Evolutionary conservation across 768 basidiomycete species (phyloP), one percentile per base, ranked within the genome.

Genomic region (Filobasidium wieringae): DNA sequence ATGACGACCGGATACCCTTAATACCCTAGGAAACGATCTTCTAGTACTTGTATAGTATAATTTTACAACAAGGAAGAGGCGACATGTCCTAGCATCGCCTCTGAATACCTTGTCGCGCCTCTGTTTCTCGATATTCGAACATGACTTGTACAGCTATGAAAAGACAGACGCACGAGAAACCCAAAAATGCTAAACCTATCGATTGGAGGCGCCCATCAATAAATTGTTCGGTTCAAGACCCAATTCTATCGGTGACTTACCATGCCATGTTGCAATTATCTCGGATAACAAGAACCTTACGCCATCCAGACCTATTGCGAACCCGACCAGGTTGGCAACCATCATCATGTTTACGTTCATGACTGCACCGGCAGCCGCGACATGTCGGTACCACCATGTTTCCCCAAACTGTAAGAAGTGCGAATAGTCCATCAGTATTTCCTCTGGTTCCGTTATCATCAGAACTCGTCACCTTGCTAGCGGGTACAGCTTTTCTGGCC

Each of bases 81-180:
- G n/a, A n/a, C n/a, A n/a, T n/a, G n/a, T n/a, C n/a, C 14, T 57
- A 77, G 59, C 76, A 79, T 55, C 68, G 69, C 24, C 77, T 59
- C 53, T 67, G 66, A 34, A 87, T 82, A 9, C 84, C 83, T 57
- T 76, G 76, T 54, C 87, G 74, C 67, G 78, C 77, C 69, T 88
- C 87, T 69, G 87, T 85, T 71, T 86, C 85, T 52, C 87, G 77
- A 73, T 97, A 97, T 68, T 97, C 93, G 59, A 97, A 89, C 93
- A 96, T 95, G 43, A 93, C 70, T 67, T 97, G 93, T 1, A 81
- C 83, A 2, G 80, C 88, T 22, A 88, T 79, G 67, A 92, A 97
- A 12, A 96, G 43, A 66, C 82, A 83, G 1, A 66, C 76, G 50
- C 80, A 79, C 0, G 83, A 82, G 4, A 79, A 69, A 0, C 80